Base-by-base conservation (phyloP, 768 basidiomycete genomes). In the Boletus coccyginus region DNA sequence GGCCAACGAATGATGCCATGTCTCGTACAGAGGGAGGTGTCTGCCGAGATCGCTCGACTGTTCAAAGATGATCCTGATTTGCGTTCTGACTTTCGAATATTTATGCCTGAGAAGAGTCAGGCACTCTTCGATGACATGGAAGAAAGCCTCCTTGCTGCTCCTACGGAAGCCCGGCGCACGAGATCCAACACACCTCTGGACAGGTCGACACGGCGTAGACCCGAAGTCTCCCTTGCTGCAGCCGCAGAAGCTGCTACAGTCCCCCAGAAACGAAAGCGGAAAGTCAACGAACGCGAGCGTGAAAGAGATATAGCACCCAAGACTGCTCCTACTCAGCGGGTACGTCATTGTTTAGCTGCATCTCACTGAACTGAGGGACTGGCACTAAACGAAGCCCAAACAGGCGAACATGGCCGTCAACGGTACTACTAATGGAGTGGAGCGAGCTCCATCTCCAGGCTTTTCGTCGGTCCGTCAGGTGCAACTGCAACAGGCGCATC, bases 1-100 rank as follows among this genome's bases (percentile, higher is more conserved):
- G 36, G 36, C 39, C 16, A 39, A 44, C 62, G n/a, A 59, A 31
- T 6, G 42, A 11, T 8, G 8, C 16, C 7, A 5, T 41, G 19
- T 40, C 14, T 14, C 12, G n/a, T 41, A 3, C 36, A 59, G 84
- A 81, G 81, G 45, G 87, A 89, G 59, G 85, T 91, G 1, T 83
- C 86, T 7, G 78, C 77, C 31, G 84, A 85, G 61, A 87, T 92
- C 39, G 82, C 83, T 19, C 74, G 75, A 45, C 73, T 92, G 12
- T 90, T 92, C 74, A 85, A 86, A 57, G 86, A 91, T 62, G 85
- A 83, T 10, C 86, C 87, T 0, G 90, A 92, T 68, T 69, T 92
- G 38, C 80, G 86, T 40, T 78, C 82, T 46, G 88, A 89, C 58
- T 91, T 92, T 61, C 78, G 82, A 31, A 78, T 87, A 52, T 92